A percentile compares a stretch with the other conserved stretches of the same genome.
Conservation (phyloP, 352 stramenopile genomes). For the Lagenidium giganteum region DNA sequence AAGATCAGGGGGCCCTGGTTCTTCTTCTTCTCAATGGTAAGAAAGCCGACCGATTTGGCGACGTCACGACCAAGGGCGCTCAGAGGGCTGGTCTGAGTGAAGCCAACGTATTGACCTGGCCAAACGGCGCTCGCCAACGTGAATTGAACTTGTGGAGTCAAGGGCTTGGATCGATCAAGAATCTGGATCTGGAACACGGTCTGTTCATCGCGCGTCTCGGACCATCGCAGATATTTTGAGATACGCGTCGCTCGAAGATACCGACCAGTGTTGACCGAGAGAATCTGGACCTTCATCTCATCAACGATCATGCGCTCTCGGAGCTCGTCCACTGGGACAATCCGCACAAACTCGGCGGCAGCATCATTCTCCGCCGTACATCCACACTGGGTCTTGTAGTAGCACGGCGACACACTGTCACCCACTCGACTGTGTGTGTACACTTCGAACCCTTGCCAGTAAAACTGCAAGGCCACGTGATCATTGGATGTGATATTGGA, state of each 20-base stretch:
- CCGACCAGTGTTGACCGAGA: conserved; percentile 16
- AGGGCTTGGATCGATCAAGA: conserved; percentile 15
- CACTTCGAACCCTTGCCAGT: conserved; percentile 27
- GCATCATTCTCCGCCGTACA: conserved; percentile 10
- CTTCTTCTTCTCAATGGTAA: conserved; percentile 35
- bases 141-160: conserved; percentile 21
- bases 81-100: conserved; percentile 17
- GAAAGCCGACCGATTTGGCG: conserved; percentile 22
- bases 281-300: conserved; percentile 24
- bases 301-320: conserved; percentile 20
- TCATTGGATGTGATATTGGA: conserved; percentile 21
- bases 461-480: conserved; percentile 24
- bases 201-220: conserved; percentile 21
- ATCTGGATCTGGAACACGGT: conserved; percentile 28
- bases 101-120: conserved; percentile 20
- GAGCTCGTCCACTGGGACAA: conserved; percentile 20
- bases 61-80: conserved; percentile 11
- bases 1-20: conserved; percentile 21
- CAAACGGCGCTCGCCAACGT: conserved; percentile 20
- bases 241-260: conserved; percentile 24
- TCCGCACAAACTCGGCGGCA: conserved; percentile 20
- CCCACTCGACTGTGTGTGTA: conserved; percentile 13
- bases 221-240: conserved; percentile 29
- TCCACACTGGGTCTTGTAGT: conserved; percentile 18
- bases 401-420: conserved; percentile 19